phyloP scores from a whole-genome alignment of 306 rosid species.

The Medicago lupulina region DNA sequence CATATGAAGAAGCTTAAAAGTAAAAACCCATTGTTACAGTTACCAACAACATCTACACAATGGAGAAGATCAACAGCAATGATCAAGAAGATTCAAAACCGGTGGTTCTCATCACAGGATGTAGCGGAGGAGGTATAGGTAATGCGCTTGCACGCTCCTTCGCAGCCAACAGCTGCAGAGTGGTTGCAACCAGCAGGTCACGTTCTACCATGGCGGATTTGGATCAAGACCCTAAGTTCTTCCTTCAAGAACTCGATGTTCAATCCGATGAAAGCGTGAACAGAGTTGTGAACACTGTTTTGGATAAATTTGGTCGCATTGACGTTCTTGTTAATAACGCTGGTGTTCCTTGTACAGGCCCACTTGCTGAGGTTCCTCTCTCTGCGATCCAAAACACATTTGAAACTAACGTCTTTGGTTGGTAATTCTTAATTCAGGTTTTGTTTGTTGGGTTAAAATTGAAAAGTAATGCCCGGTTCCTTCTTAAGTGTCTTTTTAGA shows the following conservation, averaged over 20 bases:
- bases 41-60: not conserved
- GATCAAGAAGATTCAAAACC: not conserved
- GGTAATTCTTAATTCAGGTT: not conserved
- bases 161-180: conserved; percentile 64
- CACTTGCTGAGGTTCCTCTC: conserved; percentile 79
- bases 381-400: conserved; percentile 61
- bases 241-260: conserved; percentile 74
- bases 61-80: not conserved
- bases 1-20: too few species aligned
- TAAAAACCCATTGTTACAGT: too few species aligned
- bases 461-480: too few species aligned
- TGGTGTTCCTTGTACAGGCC: conserved; percentile 77
- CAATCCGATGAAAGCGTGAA: conserved; percentile 72
- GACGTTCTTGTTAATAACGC: conserved; percentile 89
- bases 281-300: conserved; percentile 47
- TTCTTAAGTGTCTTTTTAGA: too few species aligned
- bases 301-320: conserved; percentile 60
- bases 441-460: not conserved
- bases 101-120: conserved; percentile 79
- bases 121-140: conserved; percentile 75
- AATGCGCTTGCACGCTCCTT: conserved; percentile 77
- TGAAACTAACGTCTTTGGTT: conserved; percentile 79
- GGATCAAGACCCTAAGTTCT: conserved; percentile 56
- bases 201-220: conserved; percentile 62
- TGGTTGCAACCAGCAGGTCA: conserved; percentile 80